phyloP scores from a whole-genome alignment of 2,329 filamentous ascomycete genomes.

The Penicillium sp. region DNA sequence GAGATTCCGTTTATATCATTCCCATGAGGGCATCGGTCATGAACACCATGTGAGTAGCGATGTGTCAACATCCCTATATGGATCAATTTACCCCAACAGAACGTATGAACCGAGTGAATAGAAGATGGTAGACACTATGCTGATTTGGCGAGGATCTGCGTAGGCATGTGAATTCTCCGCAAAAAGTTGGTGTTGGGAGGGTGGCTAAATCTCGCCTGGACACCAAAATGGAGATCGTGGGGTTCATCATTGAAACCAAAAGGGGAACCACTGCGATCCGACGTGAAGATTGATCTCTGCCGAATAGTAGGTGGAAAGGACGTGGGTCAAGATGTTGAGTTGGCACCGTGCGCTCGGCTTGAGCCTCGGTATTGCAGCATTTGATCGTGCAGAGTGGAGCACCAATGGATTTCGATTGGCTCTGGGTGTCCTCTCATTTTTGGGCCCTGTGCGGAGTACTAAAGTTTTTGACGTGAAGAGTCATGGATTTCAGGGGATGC shows the following conservation, averaged over 20 bases:
- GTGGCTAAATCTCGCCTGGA: constrained; percentile 2
- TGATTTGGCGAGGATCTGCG: constrained; percentile 13
- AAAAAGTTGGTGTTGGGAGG: not conserved
- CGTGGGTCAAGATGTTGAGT: not conserved
- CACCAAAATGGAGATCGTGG: not conserved
- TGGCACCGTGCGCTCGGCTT: not conserved
- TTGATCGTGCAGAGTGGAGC: constrained; percentile 1
- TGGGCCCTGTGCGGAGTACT: not conserved
- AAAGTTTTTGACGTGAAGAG: not conserved
- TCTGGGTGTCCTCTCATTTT: not conserved
- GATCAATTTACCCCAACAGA: constrained; percentile 21
- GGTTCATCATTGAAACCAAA: not conserved
- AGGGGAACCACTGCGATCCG: constrained; percentile 6
- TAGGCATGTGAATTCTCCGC: constrained; percentile 17
- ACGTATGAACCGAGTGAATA: constrained; percentile 7
- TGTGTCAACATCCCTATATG: constrained; percentile 9
- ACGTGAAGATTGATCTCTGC: not conserved
- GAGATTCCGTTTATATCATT: constrained; percentile 19
- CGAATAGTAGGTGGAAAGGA: not conserved
- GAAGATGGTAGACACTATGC: constrained; percentile 1
- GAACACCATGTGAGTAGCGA: constrained; percentile 15
- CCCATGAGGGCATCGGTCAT: not conserved
- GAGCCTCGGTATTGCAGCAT: constrained; percentile 6
- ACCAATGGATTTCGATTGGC: not conserved
- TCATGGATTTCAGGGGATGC: not conserved